These are phyloP conservation scores for Cladosporium cucumerinum DNA, from an alignment of 2,329 filamentous ascomycete genomes.

Conservation along the genomic window DNA sequence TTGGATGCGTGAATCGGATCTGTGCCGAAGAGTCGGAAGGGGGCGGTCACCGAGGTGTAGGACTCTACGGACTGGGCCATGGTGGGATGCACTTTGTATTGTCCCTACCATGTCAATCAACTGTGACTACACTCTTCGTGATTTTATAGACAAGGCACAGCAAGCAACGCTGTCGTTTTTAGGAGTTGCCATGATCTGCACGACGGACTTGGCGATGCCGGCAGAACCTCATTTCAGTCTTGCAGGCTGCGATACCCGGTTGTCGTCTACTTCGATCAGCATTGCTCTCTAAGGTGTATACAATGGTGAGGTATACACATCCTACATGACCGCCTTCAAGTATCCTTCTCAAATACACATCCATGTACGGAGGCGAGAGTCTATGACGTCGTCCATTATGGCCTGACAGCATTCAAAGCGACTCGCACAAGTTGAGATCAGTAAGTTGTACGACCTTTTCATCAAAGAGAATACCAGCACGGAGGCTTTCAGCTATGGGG, in stretches of 20 bases:
- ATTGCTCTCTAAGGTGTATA: not conserved
- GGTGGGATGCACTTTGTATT: not conserved
- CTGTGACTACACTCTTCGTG: not conserved
- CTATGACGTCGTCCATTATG: constrained; percentile 3
- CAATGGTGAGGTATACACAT: not conserved
- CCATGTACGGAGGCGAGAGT: not conserved
- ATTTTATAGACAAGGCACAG: not conserved
- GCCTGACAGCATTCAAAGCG: not conserved
- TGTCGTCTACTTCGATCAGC: not conserved
- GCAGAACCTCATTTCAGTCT: not conserved
- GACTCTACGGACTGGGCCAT: not conserved
- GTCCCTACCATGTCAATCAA: not conserved
- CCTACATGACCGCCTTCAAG: not conserved
- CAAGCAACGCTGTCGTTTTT: not conserved
- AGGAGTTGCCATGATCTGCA: not conserved
- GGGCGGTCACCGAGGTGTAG: not conserved
- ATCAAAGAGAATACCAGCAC: not conserved
- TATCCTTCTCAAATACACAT: not conserved
- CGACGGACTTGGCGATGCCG: not conserved
- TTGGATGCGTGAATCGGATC: not conserved
- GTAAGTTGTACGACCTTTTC: not conserved
- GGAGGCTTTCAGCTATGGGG: not conserved
- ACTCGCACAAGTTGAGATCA: not conserved
- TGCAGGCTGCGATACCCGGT: not conserved
- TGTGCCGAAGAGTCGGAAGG: not conserved